These are phyloP conservation scores for Saksenaea oblongispora DNA, from an alignment of 371 early-diverging fungal species.

Conservation along the genomic window DNA sequence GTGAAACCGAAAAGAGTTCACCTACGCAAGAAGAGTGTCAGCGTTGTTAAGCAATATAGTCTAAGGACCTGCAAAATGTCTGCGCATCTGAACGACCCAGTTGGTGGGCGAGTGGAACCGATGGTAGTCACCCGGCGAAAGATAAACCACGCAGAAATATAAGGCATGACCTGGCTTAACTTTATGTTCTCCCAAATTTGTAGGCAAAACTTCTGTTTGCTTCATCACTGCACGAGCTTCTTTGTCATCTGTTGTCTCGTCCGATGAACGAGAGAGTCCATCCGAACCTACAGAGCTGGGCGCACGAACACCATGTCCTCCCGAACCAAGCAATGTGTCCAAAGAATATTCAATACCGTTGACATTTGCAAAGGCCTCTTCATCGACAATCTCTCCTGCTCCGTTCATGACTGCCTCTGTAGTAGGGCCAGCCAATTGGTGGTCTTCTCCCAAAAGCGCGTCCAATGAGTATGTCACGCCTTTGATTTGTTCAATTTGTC, in stretches of 20 bases:
- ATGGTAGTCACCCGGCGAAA: slow-evolving; percentile 98
- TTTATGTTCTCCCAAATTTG: slow-evolving; percentile 35
- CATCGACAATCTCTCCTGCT: slow-evolving; percentile 60
- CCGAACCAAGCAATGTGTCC: slow-evolving; percentile 75
- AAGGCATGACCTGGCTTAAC: slow-evolving; percentile 72
- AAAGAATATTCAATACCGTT: slow-evolving; percentile 92
- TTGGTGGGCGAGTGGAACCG: slow-evolving; percentile 96
- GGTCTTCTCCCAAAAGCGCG: slow-evolving; percentile 81
- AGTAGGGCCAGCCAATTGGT: slow-evolving; percentile 33
- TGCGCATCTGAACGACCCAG: slow-evolving; percentile 84
- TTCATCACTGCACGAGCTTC: slow-evolving; percentile 22
- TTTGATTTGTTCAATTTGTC: slow-evolving; percentile 90
- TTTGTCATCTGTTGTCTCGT: slow-evolving; percentile 22
- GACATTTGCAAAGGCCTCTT: slow-evolving; percentile 81
- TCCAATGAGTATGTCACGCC: slow-evolving; percentile 89
- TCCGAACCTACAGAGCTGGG: slow-evolving; percentile 43
- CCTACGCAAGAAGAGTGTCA: no score
- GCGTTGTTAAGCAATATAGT: no score
- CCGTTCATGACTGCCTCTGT: slow-evolving; percentile 46
- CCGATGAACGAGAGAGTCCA: slow-evolving; percentile 27
- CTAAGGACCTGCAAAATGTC: slow-evolving; percentile 93
- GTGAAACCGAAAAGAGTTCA: slow-evolving; percentile 94
- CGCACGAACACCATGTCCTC: slow-evolving; percentile 28
- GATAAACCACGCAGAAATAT: slow-evolving; percentile 89
- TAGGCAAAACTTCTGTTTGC: slow-evolving; percentile 22